These are phyloP conservation scores for Pichia scutulata DNA, from an alignment of 805 yeast genomes.

Conservation along the genomic window DNA sequence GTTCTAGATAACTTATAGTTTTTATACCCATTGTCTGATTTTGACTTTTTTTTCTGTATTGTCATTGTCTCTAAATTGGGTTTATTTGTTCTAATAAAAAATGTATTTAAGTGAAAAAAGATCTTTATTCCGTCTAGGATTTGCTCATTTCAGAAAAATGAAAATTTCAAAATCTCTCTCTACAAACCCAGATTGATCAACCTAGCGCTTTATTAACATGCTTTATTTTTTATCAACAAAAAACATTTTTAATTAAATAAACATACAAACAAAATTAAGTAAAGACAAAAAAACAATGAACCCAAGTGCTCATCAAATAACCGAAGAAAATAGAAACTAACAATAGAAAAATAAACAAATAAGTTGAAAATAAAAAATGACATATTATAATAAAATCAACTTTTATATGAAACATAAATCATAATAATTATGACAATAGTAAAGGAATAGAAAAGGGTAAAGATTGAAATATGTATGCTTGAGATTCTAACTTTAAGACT, in stretches of 20 bases:
- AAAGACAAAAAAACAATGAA: not conserved
- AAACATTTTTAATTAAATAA: too few species aligned
- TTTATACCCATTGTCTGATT: constrained; percentile 1
- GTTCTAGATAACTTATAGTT: constrained; percentile 3
- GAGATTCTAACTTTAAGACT: not conserved
- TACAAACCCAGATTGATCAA: too few species aligned
- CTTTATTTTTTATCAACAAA: not conserved
- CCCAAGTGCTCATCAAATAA: not conserved
- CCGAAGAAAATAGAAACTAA: not conserved
- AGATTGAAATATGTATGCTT: not conserved
- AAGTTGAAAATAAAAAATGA: not conserved
- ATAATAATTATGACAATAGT: not conserved
- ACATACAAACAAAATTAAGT: not conserved
- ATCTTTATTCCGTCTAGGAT: not conserved
- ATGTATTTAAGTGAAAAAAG: not conserved
- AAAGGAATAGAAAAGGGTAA: not conserved
- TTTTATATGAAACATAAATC: not conserved
- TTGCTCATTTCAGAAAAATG: not conserved
- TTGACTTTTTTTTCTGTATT: not conserved
- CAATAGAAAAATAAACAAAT: not conserved
- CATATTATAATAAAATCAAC: not conserved
- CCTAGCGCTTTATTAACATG: too few species aligned
- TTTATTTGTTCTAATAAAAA: too few species aligned
- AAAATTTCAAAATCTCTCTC: too few species aligned
- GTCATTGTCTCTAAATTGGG: not conserved